A percentile compares a stretch with the other conserved stretches of the same genome.
These are phyloP conservation scores for Trichoderma simmonsii DNA, from an alignment of 2,329 filamentous ascomycete species.

Conservation along the genomic window DNA sequence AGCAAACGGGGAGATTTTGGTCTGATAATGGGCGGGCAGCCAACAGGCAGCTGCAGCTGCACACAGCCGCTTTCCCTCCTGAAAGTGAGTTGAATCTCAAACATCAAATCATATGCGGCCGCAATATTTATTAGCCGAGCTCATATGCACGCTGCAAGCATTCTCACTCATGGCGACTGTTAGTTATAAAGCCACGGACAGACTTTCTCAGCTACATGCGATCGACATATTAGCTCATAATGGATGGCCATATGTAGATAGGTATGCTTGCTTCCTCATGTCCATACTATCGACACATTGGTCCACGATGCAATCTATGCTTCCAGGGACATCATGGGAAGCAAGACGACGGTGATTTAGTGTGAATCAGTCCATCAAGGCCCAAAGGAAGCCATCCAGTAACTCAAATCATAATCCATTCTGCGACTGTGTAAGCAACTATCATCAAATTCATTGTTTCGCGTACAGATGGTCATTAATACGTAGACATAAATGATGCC, in stretches of 20 bases:
- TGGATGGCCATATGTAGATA: too few relatives aligned
- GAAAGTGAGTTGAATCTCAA: not conserved
- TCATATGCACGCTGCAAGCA: not conserved
- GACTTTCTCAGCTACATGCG: too few relatives aligned
- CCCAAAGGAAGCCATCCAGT: not conserved
- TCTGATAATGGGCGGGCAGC: not conserved
- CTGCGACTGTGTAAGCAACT: not conserved
- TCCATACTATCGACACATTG: too few relatives aligned
- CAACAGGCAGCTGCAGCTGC: too few relatives aligned
- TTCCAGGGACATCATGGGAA: too few relatives aligned
- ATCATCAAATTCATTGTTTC: not conserved
- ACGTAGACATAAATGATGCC: not conserved
- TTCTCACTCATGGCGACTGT: not conserved
- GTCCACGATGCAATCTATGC: too few relatives aligned
- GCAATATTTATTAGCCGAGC: not conserved
- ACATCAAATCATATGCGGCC: not conserved
- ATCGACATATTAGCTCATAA: too few relatives aligned
- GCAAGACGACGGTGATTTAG: not conserved
- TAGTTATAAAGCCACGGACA: too few relatives aligned
- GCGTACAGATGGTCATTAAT: not conserved
- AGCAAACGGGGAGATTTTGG: not conserved
- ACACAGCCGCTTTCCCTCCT: not conserved
- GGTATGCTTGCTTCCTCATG: too few relatives aligned
- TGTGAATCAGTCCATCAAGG: not conserved
- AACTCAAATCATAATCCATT: not conserved